Evolutionary conservation across 306 rosid genomes (phyloP), one percentile per base, ranked within the genome.

Genomic region (Ammopiptanthus mongolicus): DNA sequence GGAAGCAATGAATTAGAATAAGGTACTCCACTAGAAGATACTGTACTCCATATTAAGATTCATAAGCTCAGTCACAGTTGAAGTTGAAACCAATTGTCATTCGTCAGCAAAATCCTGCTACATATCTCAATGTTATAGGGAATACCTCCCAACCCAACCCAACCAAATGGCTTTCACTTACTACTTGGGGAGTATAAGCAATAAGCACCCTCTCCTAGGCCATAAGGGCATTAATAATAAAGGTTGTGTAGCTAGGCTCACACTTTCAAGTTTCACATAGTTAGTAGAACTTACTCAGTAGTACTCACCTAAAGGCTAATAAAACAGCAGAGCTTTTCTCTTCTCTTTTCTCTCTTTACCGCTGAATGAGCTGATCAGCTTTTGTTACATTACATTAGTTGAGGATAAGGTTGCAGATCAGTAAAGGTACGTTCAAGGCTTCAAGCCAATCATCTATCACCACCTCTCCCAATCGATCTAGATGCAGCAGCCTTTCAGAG

Each of bases 381-480:
- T 29, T 3, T 34, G 22, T 18, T 64, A 1, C 18, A 4, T 60
- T 56, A 8, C 28, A 42, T 65, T 62, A 50, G 77, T 29, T 75
- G 75, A 62, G 83, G 93, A 88, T 92, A 80, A 87, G 89, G 86
- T 84, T 85, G 65, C 76, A 72, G 81, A 78, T 82, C 87, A 76
- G 86, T 70, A 83, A 85, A 74, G 84, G 68, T 46, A 25, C 28
- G 3, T 25, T 25, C 1, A 23, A 23, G 25, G 1, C 25, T 23
- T 67, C 79, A 41, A 47, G 58, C 91, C 86, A 81, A 86, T 86
- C 46, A 42, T 71, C 52, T 77, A 19, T 68, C 82, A 73, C 83
- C 87, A 87, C 86, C 84, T 88, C 83, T 85, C 67, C 81, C 88
- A 62, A 77, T 85, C 83, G n/a, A n/a, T n/a, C n/a, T n/a, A n/a